phyloP scores from a whole-genome alignment of 139 green algal species.

The Picochlorum sp. region DNA sequence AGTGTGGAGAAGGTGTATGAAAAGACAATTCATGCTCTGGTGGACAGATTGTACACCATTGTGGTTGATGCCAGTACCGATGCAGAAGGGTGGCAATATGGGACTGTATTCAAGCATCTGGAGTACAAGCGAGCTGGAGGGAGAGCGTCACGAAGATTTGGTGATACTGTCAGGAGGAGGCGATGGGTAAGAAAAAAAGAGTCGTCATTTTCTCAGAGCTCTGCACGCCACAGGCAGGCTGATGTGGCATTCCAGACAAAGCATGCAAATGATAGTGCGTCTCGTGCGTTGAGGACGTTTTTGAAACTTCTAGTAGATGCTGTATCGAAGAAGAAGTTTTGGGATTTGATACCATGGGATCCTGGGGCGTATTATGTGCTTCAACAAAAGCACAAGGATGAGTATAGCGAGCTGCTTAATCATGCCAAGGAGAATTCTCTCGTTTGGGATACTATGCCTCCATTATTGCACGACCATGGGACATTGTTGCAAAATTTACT shows the following conservation, averaged over 20 bases:
- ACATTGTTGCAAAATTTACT: constrained; percentile 30
- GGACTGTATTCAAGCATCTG: constrained; percentile 44
- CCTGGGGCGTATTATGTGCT: constrained; percentile 27
- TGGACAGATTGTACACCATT: constrained; percentile 13
- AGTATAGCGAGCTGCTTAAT: constrained; percentile 20
- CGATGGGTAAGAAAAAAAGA: constrained; percentile 14
- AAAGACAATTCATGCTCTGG: background rate
- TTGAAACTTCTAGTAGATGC: constrained; percentile 30
- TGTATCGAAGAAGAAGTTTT: constrained; percentile 25
- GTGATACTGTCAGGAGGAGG: constrained; percentile 33
- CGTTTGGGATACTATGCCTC: background rate
- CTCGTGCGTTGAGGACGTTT: constrained; percentile 25
- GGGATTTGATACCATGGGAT: constrained; percentile 37
- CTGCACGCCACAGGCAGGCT: constrained; percentile 1
- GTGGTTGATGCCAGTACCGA: constrained; percentile 26
- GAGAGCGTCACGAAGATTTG: constrained; percentile 23
- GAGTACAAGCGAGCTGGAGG: constrained; percentile 37
- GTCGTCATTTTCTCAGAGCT: background rate
- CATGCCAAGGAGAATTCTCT: constrained; percentile 1
- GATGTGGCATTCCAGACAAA: constrained; percentile 4
- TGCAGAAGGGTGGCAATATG: constrained; percentile 39
- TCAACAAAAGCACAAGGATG: constrained; percentile 28
- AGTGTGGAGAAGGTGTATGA: background rate
- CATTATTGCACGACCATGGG: constrained; percentile 1
- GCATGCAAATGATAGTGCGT: constrained; percentile 30